phyloP scores from a whole-genome alignment of 1,284 basidiomycete species.

The Ganoderma leucocontextum region DNA sequence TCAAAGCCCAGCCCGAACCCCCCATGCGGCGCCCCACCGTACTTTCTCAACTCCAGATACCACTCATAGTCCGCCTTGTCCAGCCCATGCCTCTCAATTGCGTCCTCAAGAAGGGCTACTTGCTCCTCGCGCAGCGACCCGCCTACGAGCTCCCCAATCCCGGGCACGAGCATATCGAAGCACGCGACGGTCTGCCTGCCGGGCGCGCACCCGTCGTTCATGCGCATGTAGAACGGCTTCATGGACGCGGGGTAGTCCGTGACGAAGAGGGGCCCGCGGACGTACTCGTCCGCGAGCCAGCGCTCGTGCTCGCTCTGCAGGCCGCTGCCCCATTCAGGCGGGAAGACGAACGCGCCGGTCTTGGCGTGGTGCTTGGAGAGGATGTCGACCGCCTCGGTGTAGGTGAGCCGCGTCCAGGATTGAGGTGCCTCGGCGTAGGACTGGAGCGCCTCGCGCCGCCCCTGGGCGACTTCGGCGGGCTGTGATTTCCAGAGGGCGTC shows the following conservation, averaged over 20 bases:
- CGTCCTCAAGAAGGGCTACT: slow-evolving; percentile 57
- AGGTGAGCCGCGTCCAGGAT: slow-evolving; percentile 81
- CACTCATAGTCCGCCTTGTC: slow-evolving; percentile 73
- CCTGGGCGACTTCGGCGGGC: slow-evolving; percentile 9
- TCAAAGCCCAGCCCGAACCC: slow-evolving; percentile 96
- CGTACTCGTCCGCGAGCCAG: slow-evolving; percentile 79
- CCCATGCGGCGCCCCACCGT: slow-evolving; percentile 88
- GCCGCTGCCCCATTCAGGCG: slow-evolving; percentile 74
- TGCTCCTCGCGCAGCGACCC: slow-evolving; percentile 93
- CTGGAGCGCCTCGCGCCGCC: slow-evolving; percentile 41
- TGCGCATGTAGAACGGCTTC: slow-evolving; percentile 98
- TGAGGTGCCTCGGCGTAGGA: slow-evolving; percentile 43
- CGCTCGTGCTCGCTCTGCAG: slow-evolving; percentile 93
- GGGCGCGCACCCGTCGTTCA: slow-evolving; percentile 47
- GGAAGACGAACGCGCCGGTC: slow-evolving; percentile 56
- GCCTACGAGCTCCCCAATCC: slow-evolving; percentile 90
- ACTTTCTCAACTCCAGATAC: slow-evolving; percentile 86
- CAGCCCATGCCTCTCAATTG: slow-evolving; percentile 61
- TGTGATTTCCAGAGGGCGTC: slow-evolving; percentile 26
- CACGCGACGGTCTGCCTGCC: slow-evolving; percentile 78
- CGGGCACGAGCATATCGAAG: slow-evolving; percentile 93
- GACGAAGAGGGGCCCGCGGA: slow-evolving; percentile 86
- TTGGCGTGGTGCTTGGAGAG: slow-evolving; percentile 54
- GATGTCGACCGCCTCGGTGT: slow-evolving; percentile 77
- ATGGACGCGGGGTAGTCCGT: slow-evolving; percentile 84